A percentile compares a stretch with the other conserved stretches of the same genome.
Evolutionary conservation across 148 eudicot genomes (phyloP).

Genomic region (Linanthus parryae): DNA sequence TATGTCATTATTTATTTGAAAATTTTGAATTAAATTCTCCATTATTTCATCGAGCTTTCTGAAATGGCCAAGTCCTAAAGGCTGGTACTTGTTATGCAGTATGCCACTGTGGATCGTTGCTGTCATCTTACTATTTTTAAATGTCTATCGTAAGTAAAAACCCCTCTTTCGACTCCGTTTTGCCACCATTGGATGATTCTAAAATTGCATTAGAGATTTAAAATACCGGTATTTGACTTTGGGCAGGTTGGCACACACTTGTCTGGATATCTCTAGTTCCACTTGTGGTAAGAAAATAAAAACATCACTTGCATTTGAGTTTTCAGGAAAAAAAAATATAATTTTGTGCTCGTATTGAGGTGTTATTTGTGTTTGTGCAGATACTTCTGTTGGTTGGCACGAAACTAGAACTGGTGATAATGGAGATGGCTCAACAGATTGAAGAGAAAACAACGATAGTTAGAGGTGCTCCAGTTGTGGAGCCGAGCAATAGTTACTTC

Average conservation of each 20-base stretch:
- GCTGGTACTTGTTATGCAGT: too few relatives aligned
- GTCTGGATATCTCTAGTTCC: slow-evolving; percentile 29
- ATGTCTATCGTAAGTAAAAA: slow-evolving; percentile 27
- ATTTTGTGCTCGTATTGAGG: neutral
- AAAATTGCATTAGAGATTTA: too few relatives aligned
- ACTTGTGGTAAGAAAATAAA: slow-evolving; percentile 19
- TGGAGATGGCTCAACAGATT: slow-evolving; percentile 40
- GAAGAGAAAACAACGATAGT: slow-evolving; percentile 29
- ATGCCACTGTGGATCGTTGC: slow-evolving; percentile 33
- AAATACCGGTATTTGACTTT: neutral
- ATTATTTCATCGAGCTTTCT: too few relatives aligned
- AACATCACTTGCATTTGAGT: neutral
- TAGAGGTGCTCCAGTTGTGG: slow-evolving; percentile 38
- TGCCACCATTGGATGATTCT: neutral
- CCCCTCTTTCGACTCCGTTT: neutral
- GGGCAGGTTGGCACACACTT: slow-evolving; percentile 33
- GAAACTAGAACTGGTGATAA: slow-evolving; percentile 31
- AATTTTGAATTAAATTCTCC: too few relatives aligned
- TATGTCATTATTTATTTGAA: neutral
- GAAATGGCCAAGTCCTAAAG: too few relatives aligned
- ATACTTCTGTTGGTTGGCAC: slow-evolving; percentile 33
- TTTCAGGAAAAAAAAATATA: neutral
- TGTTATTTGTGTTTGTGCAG: slow-evolving; percentile 10
- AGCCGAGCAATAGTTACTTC: slow-evolving; percentile 29
- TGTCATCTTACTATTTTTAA: slow-evolving; percentile 23